Evolutionary conservation across 768 basidiomycete species (phyloP).

Genomic region (Tylopilus sp.): DNA sequence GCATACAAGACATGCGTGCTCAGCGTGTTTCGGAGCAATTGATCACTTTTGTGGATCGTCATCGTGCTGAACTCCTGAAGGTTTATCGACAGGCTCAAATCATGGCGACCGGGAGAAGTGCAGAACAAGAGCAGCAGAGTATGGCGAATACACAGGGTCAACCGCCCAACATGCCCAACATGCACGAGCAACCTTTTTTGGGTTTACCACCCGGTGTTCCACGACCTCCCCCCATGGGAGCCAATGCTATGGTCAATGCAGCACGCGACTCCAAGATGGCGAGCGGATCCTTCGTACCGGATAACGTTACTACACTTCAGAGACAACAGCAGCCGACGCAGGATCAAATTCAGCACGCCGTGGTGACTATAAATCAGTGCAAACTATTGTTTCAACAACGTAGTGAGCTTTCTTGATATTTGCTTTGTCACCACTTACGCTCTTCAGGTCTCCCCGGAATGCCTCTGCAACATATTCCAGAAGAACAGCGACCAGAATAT

Average conservation of each 20-base stretch:
- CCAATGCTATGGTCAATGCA: slow-evolving; percentile 10
- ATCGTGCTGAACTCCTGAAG: slow-evolving; percentile 37
- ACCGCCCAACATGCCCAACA: slow-evolving; percentile 15
- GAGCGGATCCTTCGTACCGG: slow-evolving; percentile 9
- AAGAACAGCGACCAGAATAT: slow-evolving; percentile 54
- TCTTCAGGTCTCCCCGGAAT: slow-evolving; percentile 33
- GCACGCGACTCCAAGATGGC: slow-evolving; percentile 18
- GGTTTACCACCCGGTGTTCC: slow-evolving; percentile 13
- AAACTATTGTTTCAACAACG: slow-evolving; percentile 35
- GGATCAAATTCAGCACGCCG: slow-evolving; percentile 34
- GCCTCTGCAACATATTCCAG: slow-evolving; percentile 39
- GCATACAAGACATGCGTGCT: slow-evolving; percentile 50
- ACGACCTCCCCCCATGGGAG: slow-evolving; percentile 14
- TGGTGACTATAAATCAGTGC: slow-evolving; percentile 26
- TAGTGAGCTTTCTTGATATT: slow-evolving; percentile 20
- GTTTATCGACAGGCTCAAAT: slow-evolving; percentile 26
- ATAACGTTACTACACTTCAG: slow-evolving; percentile 3
- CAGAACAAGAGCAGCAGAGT: slow-evolving; percentile 23
- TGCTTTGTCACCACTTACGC: slow-evolving; percentile 13
- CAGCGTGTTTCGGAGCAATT: slow-evolving; percentile 46
- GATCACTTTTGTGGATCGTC: slow-evolving; percentile 54
- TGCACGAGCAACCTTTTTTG: slow-evolving; percentile 19
- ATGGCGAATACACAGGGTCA: slow-evolving; percentile 17
- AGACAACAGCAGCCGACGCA: slow-evolving; percentile 22
- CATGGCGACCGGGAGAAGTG: slow-evolving; percentile 18